Conservation (phyloP, 176 grass and related monocot genomes). For the Aegilops speltoides region DNA sequence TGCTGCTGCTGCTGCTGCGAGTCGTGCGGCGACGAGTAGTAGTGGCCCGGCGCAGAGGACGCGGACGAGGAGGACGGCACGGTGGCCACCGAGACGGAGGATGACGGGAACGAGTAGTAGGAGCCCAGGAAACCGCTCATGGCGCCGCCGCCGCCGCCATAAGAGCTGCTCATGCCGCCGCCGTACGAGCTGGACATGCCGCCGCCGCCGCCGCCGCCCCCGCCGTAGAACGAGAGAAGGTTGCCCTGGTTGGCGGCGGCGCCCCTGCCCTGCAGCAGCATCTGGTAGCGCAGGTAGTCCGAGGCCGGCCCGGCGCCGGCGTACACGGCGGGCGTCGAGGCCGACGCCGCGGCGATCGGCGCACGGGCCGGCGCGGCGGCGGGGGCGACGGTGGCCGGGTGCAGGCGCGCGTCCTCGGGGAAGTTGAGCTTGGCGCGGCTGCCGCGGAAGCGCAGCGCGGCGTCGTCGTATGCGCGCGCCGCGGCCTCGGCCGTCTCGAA, state of each 20-base stretch:
- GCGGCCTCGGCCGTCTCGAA: constrained; percentile 97
- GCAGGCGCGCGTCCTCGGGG: constrained; percentile 79
- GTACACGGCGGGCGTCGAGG: neutral
- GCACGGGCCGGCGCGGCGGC: neutral
- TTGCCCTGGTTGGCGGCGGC: constrained; percentile 13
- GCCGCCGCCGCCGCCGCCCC: neutral
- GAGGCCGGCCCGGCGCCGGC: neutral
- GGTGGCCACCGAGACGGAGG: constrained; percentile 49
- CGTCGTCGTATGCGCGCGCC: constrained; percentile 91
- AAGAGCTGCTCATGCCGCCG: constrained; percentile 6
- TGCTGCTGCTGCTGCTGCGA: constrained; percentile 16
- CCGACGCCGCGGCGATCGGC: constrained; percentile 2
- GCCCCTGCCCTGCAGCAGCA: constrained; percentile 35
- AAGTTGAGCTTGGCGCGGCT: constrained; percentile 98
- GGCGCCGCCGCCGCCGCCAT: neutral
- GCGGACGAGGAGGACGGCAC: constrained; percentile 42
- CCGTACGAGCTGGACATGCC: too few relatives aligned
- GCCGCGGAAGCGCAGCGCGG: constrained; percentile 89
- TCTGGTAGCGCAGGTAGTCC: constrained; percentile 48
- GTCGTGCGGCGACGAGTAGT: constrained; percentile 33
- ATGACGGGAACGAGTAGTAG: constrained; percentile 46
- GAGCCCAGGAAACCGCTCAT: constrained; percentile 34
- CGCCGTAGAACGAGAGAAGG: constrained; percentile 41
- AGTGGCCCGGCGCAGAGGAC: constrained; percentile 37
- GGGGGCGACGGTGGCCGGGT: constrained; percentile 15